Percentiles rank a stretch among this genome's conserved stretches.
Evolutionary conservation across 805 yeast genomes (phyloP).

Genomic region (Starmerella vitae): DNA sequence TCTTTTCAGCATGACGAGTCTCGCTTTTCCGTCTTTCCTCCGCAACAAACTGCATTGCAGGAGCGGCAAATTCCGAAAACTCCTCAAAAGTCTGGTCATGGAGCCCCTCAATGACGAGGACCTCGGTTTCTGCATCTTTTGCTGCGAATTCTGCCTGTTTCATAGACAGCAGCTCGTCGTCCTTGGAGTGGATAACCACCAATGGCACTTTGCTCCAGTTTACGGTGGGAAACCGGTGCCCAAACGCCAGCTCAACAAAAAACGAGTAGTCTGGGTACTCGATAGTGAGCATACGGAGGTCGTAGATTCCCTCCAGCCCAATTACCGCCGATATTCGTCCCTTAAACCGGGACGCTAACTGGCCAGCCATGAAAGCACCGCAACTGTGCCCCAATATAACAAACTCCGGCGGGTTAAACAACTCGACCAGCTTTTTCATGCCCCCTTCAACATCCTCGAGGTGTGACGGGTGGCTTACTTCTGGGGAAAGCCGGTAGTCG

Average conservation of each 20-base stretch:
- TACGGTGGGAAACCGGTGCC: conserved; percentile 24
- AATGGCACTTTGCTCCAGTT: conserved; percentile 8
- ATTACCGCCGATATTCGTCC: conserved; percentile 5
- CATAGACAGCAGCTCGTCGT: conserved; percentile 51
- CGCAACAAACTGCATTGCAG: no score
- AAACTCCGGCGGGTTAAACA: conserved; percentile 23
- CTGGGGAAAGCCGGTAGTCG: conserved; percentile 59
- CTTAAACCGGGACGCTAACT: conserved; percentile 21
- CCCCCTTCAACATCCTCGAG: conserved; percentile 41
- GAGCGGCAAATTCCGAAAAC: no score
- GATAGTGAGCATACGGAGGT: conserved; percentile 35
- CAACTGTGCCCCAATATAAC: conserved; percentile 62
- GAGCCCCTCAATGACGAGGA: no score
- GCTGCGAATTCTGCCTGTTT: conserved; percentile 38
- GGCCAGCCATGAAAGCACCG: conserved; percentile 57
- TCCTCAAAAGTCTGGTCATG: no score
- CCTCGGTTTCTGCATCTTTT: no score
- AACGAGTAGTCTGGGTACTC: conserved; percentile 49
- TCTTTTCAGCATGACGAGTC: no score
- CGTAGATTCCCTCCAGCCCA: conserved; percentile 56
- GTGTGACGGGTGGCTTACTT: conserved; percentile 47
- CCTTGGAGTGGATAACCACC: conserved; percentile 37
- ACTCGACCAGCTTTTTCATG: conserved; percentile 23
- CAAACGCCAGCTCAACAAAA: conserved; percentile 51
- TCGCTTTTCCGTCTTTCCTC: no score